A percentile compares a stretch with the other conserved stretches of the same genome.
phyloP scores from a whole-genome alignment of 2,329 filamentous ascomycete species.

The Colletotrichum ledebouriae region DNA sequence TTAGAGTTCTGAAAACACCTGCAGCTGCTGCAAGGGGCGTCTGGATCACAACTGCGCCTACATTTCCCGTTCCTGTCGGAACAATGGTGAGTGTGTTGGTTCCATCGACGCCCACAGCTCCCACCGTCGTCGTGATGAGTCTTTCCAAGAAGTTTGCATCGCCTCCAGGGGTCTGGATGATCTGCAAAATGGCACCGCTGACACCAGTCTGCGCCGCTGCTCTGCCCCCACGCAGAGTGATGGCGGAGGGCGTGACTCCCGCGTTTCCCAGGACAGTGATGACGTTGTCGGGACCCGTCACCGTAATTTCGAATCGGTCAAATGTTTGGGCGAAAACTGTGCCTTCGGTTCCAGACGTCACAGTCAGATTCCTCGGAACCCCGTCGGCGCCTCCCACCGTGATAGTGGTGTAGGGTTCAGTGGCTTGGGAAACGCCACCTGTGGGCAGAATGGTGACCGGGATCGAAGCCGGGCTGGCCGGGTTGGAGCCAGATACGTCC shows the following conservation, averaged over 20 bases:
- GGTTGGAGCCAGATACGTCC: neutral
- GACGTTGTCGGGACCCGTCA: slow-evolving; percentile 24
- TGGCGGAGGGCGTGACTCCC: slow-evolving; percentile 18
- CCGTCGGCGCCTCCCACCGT: slow-evolving; percentile 29
- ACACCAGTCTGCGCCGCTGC: neutral
- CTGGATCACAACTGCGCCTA: slow-evolving; percentile 31
- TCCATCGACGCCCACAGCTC: slow-evolving; percentile 1
- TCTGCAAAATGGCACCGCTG: slow-evolving; percentile 10
- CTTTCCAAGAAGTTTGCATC: slow-evolving; percentile 20
- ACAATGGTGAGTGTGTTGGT: slow-evolving; percentile 21
- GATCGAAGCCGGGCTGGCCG: slow-evolving; percentile 25
- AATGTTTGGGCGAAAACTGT: slow-evolving; percentile 33
- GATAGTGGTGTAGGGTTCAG: slow-evolving; percentile 12
- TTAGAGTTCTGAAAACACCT: slow-evolving; percentile 15
- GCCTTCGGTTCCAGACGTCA: slow-evolving; percentile 20
- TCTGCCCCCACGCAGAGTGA: slow-evolving; percentile 10
- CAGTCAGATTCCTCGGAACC: slow-evolving; percentile 33
- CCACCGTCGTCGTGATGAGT: slow-evolving; percentile 24
- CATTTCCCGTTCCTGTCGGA: slow-evolving; percentile 21
- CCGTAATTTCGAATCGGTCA: slow-evolving; percentile 32
- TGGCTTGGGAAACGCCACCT: neutral
- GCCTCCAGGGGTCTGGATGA: slow-evolving; percentile 31
- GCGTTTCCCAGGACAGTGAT: slow-evolving; percentile 35
- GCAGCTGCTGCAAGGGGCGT: slow-evolving; percentile 6
- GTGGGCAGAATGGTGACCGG: slow-evolving; percentile 20